Evolutionary conservation across 805 yeast genomes (phyloP), one percentile per base, ranked within the genome.

Genomic region (Yarrowia divulgata): DNA sequence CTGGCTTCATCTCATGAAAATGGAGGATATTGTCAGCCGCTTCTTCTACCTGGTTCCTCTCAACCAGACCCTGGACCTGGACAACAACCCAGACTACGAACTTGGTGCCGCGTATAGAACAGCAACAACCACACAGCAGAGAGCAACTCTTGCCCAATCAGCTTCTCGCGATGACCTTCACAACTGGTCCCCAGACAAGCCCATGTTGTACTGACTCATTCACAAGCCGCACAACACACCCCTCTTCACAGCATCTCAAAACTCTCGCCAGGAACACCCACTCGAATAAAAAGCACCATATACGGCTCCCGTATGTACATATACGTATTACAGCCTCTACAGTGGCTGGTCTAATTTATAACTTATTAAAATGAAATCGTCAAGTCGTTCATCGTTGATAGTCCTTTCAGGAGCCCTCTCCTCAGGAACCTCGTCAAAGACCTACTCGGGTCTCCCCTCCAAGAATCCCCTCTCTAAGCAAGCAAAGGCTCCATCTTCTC

Each of bases 31-130:
- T 6, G 37, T 60, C 18, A 35, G 48, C 42, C 23, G 40, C n/a
- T 60, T 37, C 52, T 60, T 43, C 23, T 60, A 29, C 34, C 29
- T 60, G 19, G 45, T 40, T 7, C 62, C 62, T 8, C 43, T 35
- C n/a, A 55, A 55, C 66, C 52, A 45, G 66, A 8, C 16, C 18
- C 32, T 60, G 18, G 66, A 60, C 14, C 52, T 60, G 42, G 66
- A 45, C 45, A 34, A 34, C 29, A 43, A 60, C 32, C 49, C 52
- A 5, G 66, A 43, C 32, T 60, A 43, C 69, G 49, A 70, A 71
- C 62, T 55, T 3, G 62, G 62, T 37, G 43, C 58, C 16, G n/a
- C n/a, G 12, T 35, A 19, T 7, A 37, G 43, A 50, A 29, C 40
- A 19, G 32, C 48, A 8, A 9, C 14, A 8, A 9, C 14, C 39